Evolutionary conservation across 192 early-diverging fungal genomes (phyloP), one percentile per base, ranked within the genome.

Genomic region (Phlyctochytrium arcticum): DNA sequence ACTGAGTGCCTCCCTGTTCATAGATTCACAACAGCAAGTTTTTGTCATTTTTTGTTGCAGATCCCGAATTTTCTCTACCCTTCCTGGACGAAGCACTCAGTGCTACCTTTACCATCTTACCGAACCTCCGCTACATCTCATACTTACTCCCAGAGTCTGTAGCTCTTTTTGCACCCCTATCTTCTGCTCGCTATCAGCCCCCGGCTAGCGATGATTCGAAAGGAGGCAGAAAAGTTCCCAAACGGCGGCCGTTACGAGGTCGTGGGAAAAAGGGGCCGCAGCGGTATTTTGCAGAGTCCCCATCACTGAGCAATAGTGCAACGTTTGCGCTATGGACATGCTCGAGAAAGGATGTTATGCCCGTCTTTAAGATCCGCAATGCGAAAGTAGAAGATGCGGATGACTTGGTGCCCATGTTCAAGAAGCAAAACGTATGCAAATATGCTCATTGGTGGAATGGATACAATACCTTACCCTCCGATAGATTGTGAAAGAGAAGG

Each of bases 321-420:
- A 56, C 69, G 21, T 77, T 62, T 42, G 37, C 54, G 6, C 42
- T 82, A 19, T 60, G 76, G 27, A 63, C 74, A 12, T 83, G 80
- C 57, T 34, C 39, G 3, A 67, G 79, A 33, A 65, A 70, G 46
- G 75, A 75, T 23, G 62, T 85, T 19, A 30, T 72, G 9, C 80
- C 78, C 1, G 29, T 57, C 8, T 44, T 83, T 21, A 70, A 68
- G 34, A 68, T 85, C 9, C 23, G 83, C 44, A 72, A 57, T 31
- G 80, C 78, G 8, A 54, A 71, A 30, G 76, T 85, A 4, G 83
- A 82, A 57, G 83, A 85, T 62, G 80, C 77, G 53, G 83, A 85
- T 65, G 83, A 85, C 66, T 54, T 85, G 17, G 68, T 75, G 4
- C 83, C 83, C 6, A 76, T 85, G 72, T 76, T 82, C 42, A 61